Base-by-base conservation (phyloP, 371 early-diverging fungal species). In the Mortierella sp. region DNA sequence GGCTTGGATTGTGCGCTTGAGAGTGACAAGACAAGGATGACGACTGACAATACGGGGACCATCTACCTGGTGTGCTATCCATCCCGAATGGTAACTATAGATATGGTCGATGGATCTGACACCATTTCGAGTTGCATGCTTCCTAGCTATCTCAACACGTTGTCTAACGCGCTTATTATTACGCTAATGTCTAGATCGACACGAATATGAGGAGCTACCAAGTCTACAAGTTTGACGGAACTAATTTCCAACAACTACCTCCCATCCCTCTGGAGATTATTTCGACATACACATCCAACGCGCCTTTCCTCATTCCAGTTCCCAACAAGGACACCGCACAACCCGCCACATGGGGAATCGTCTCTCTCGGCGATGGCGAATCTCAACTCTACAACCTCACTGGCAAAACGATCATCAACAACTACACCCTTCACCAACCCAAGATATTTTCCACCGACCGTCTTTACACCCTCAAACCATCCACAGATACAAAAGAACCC, bases 321-420 rank as follows among this genome's bases (percentile, higher is more conserved):
- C 65, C 65, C 42, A 65, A 65, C 21, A 65, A 38, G 21, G 38
- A 65, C 10, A 7, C 65, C 7, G 21, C 65, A 21, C 10, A 34
- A 21, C 65, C 65, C 21, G 65, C 42, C 38, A 21, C 24, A 34
- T 65, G 65, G 65, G 38, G 38, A 4, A 21, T 65, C 24, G 38
- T 42, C 65, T 34, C 65, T 10, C 65, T 65, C 9, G 65, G 38
- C 38, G 38, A 42, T 38, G 42, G 65, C 38, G 34, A 65, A 65
- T 65, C 11, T 21, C 65, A 65, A 8, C 42, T 65, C 65, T 65
- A 65, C 24, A 65, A 65, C 42, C 65, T 65, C 24, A 38, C 65
- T 7, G 65, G 65, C 14, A 21, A 21, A 1, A 34, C 19, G 16
- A 16, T 8, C 38, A 2, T 34, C 38, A 11, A 65, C 42, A 65